A percentile compares a stretch with the other conserved stretches of the same genome.
Evolutionary conservation across 1,284 basidiomycete genomes (phyloP).

Genomic region (Sporisorium sorghi): DNA sequence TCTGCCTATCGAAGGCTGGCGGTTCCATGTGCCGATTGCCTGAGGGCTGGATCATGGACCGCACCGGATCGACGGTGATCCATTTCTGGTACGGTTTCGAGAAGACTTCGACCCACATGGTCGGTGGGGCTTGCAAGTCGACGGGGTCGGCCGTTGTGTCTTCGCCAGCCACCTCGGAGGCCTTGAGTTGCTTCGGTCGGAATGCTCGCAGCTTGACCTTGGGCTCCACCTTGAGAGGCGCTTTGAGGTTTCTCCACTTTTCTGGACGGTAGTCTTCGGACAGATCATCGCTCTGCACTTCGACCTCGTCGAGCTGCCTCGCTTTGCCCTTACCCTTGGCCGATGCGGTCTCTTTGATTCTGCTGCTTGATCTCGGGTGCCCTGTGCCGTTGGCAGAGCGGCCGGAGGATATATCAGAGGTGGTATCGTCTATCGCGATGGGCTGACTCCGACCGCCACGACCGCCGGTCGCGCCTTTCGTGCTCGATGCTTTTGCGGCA

Average conservation of each 20-base stretch:
- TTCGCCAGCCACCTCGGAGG: slow-evolving; percentile 47
- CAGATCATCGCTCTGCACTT: slow-evolving; percentile 11
- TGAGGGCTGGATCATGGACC: slow-evolving; percentile 71
- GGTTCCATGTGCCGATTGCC: slow-evolving; percentile 79
- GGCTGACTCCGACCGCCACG: slow-evolving; percentile 22
- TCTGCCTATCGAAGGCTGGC: slow-evolving; percentile 74
- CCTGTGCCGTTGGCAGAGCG: slow-evolving; percentile 4
- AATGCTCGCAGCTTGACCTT: slow-evolving; percentile 50
- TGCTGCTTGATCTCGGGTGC: background rate
- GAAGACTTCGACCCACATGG: slow-evolving; percentile 98
- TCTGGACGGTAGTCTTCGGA: slow-evolving; percentile 49
- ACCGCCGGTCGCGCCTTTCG: slow-evolving; percentile 6
- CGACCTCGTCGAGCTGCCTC: slow-evolving; percentile 16
- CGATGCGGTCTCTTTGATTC: background rate
- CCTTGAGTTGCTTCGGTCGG: slow-evolving; percentile 52
- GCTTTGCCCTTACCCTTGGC: slow-evolving; percentile 37
- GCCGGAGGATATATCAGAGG: slow-evolving; percentile 24
- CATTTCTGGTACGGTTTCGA: slow-evolving; percentile 89
- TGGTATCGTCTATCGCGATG: slow-evolving; percentile 25
- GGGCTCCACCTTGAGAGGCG: slow-evolving; percentile 52
- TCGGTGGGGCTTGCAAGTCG: slow-evolving; percentile 76
- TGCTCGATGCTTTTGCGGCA: slow-evolving; percentile 18
- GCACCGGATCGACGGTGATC: slow-evolving; percentile 90
- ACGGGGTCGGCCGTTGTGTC: slow-evolving; percentile 65
- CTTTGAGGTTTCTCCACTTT: slow-evolving; percentile 49